phyloP scores from a whole-genome alignment of 345 rosid species.

The Nephelium lappaceum region DNA sequence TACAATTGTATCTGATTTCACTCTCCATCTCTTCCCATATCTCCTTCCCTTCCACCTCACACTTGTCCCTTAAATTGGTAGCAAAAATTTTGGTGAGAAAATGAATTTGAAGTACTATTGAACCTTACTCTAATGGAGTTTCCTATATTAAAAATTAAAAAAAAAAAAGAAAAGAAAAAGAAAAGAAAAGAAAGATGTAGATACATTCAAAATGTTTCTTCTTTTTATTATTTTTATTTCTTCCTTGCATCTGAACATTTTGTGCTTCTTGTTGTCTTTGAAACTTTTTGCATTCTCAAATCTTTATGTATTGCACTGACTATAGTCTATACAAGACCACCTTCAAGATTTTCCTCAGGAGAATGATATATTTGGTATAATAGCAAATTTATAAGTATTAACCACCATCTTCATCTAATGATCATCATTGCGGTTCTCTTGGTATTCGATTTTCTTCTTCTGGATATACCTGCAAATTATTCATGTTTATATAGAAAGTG shows the following conservation, averaged over 20 bases:
- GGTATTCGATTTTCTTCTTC: conserved; percentile 13
- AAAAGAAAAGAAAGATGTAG: neutral
- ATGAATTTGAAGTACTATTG: neutral
- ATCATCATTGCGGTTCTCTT: neutral
- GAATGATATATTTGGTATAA: neutral
- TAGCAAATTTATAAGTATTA: neutral
- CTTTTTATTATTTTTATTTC: neutral
- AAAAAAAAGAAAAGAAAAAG: neutral
- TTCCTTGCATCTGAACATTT: neutral
- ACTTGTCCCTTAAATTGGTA: neutral
- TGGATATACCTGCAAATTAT: conserved; percentile 35
- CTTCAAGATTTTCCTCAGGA: neutral
- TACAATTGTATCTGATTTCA: neutral
- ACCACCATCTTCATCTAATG: neutral
- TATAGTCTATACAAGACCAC: neutral
- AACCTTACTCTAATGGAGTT: conserved; percentile 4
- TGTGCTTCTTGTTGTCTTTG: neutral
- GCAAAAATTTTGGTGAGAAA: neutral
- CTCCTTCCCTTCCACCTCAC: neutral
- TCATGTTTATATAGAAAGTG: too few relatives aligned
- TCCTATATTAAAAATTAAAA: neutral
- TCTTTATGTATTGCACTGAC: neutral
- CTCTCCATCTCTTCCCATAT: conserved; percentile 8
- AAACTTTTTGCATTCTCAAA: neutral
- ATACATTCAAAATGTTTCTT: neutral